Base-by-base conservation (phyloP, 371 early-diverging fungal species). In the Rhizopus stolonifer region DNA sequence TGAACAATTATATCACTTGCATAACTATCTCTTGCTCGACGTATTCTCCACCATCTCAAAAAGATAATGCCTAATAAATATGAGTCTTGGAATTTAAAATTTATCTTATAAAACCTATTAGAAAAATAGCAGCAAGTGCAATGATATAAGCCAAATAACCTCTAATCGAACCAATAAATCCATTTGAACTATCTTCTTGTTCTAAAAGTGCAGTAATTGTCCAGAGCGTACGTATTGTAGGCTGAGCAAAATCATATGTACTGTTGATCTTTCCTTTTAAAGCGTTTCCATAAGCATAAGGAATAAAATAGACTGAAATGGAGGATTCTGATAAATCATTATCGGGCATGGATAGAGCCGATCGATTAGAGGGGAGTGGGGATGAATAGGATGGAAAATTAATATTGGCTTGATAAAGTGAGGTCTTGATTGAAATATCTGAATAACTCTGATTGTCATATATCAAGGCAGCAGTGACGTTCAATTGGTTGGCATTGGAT, bases 141-240 rank as follows among this genome's bases (percentile, higher is more conserved):
- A 77, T 69, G 11, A 73, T 64, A 21, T 77, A 77, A 0, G 71
- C 52, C 24, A 77, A 34, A 25, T 77, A 77, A 2, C 72, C 69
- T 48, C 58, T 61, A 25, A 60, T 52, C 4, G 58, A 29, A 0
- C 61, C 24, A n/a, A 69, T 36, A 11, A 64, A 58, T 5, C 34
- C 40, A 32, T 51, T 32, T 19, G 56, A 46, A 36, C 23, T 42
- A 15, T 44, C 29, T 29, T 47, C 55, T 25, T 50, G 46, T 14
- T 29, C 21, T 7, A 61, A 47, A 21, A 58, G 52, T 21, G 65
- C 50, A 1, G 58, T 53, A 3, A 61, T 11, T 17, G 61, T 26
- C 49, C 52, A 54, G 21, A 46, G 54, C 11, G 38, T 22, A 40
- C 50, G 54, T 17, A 43, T 29, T 14, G 19, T 19, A n/a, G 53